These are phyloP conservation scores for Trichoderma sp. DNA, from an alignment of 2,329 filamentous ascomycete species.

Conservation along the genomic window DNA sequence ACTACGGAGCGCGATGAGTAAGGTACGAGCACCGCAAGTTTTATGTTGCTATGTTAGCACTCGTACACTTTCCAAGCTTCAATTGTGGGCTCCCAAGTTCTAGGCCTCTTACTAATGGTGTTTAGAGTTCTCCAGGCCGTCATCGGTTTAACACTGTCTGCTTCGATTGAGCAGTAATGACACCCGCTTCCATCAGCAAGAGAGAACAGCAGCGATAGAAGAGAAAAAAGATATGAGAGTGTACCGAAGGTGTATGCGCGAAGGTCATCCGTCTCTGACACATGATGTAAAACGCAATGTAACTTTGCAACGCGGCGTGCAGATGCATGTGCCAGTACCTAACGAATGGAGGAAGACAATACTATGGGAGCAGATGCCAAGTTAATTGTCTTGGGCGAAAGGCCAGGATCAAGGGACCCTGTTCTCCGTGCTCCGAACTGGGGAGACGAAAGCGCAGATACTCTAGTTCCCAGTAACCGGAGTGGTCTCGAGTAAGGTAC, in stretches of 20 bases:
- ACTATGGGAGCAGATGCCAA: slow-evolving; percentile 1
- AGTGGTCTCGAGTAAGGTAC: background rate
- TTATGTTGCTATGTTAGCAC: background rate
- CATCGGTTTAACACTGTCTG: slow-evolving; percentile 3
- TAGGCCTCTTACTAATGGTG: slow-evolving; percentile 18
- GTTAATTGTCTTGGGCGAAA: background rate
- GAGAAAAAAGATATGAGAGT: background rate
- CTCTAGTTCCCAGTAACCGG: background rate
- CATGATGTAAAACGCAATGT: slow-evolving; percentile 22
- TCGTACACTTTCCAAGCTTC: background rate
- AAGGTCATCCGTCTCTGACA: slow-evolving; percentile 12
- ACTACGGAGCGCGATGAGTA: slow-evolving; percentile 18
- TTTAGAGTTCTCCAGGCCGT: slow-evolving; percentile 17
- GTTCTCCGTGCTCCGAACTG: background rate
- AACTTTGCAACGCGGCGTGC: slow-evolving; percentile 16
- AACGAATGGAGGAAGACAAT: slow-evolving; percentile 8
- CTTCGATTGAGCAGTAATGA: slow-evolving; percentile 9
- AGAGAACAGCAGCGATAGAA: background rate
- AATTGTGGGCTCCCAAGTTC: slow-evolving; percentile 20
- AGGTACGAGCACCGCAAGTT: background rate
- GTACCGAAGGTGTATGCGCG: background rate
- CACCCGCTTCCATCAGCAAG: background rate
- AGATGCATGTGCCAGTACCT: slow-evolving; percentile 10
- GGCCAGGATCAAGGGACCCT: slow-evolving; percentile 9
- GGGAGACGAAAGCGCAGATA: slow-evolving; percentile 8